Evolutionary conservation across 208 protist species (phyloP), one percentile per base, ranked within the genome.

Genomic region (Acanthamoeba culbertsoni): DNA sequence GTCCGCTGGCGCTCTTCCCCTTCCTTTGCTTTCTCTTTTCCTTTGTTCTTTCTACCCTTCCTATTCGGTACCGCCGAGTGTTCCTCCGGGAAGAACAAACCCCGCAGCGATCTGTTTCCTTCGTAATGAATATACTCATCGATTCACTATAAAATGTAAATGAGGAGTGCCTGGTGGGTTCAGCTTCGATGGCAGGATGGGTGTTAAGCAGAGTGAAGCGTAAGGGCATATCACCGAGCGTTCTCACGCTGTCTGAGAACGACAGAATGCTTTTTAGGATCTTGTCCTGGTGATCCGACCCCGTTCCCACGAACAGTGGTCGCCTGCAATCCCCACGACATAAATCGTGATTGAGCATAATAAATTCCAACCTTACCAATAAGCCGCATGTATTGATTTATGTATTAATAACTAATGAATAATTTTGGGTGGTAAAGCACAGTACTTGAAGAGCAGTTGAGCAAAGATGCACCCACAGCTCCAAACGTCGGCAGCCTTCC

Each of bases 401-500:
- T 57, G 51, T 57, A 14, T 14, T 57, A 23, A n/a, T 63, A 2
- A n/a, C 6, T 7, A 63, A n/a, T 33, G 20, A 26, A n/a, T 33
- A n/a, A 63, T n/a, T n/a, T n/a, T n/a, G 20, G 20, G 20, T 28
- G 55, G 31, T 28, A n/a, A 63, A n/a, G 20, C 23, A n/a, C 23
- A 63, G 63, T 48, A 79, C 68, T 79, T 88, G 20, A 88, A 65
- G 20, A 88, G 51, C 4, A 88, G 26, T 26, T 88, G 79, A 12
- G 48, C 79, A 14, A 88, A n/a, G 31, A 88, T 63, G 79, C 79
- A 88, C 3, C 79, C 79, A 48, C 79, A 88, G 79, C 48, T 65
- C 79, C 79, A 88, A 12, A 88, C 79, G 48, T 88, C 79, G 42
- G 79, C 79, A 14, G 79, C 79, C 79, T 88, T 88, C 79, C 79